phyloP scores from a whole-genome alignment of 208 protist genomes.

The Angomonas desouzai region DNA sequence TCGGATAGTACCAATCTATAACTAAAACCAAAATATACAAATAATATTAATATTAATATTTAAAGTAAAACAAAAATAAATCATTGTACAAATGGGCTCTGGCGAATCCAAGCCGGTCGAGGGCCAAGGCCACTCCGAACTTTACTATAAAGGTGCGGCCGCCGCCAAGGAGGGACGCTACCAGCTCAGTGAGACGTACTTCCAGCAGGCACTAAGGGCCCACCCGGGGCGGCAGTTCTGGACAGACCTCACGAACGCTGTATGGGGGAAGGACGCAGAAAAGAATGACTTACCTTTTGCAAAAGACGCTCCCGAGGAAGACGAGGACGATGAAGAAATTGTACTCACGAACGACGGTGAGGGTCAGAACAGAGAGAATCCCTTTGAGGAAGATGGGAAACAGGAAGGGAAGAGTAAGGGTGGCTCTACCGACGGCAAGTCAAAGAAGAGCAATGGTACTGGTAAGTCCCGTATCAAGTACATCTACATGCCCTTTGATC shows the following conservation, averaged over 20 bases:
- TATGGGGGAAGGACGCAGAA: neutral
- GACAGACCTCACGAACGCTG: slow-evolving; percentile 16
- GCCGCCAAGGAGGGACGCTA: slow-evolving; percentile 29
- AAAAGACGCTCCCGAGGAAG: neutral
- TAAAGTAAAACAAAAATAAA: slow-evolving; percentile 1
- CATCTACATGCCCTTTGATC: slow-evolving; percentile 6
- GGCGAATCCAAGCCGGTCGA: neutral
- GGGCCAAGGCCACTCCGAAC: slow-evolving; percentile 21
- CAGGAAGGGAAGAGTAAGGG: neutral
- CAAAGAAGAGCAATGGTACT: neutral
- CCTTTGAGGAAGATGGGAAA: neutral
- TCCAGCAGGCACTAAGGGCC: slow-evolving; percentile 33
- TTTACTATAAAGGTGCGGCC: slow-evolving; percentile 29
- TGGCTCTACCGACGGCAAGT: neutral
- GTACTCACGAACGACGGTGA: neutral
- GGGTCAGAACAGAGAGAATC: neutral
- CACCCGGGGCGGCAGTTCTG: slow-evolving; percentile 35
- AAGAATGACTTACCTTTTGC: neutral
- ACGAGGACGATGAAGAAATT: slow-evolving; percentile 1
- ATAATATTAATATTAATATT: slow-evolving; percentile 7
- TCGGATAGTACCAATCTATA: no score
- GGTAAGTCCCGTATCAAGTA: neutral
- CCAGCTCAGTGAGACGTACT: slow-evolving; percentile 34
- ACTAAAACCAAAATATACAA: no score
- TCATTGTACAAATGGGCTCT: neutral